These are phyloP conservation scores for Caryopteris hybrid DNA, from an alignment of 305 asterid species.

Conservation along the genomic window DNA sequence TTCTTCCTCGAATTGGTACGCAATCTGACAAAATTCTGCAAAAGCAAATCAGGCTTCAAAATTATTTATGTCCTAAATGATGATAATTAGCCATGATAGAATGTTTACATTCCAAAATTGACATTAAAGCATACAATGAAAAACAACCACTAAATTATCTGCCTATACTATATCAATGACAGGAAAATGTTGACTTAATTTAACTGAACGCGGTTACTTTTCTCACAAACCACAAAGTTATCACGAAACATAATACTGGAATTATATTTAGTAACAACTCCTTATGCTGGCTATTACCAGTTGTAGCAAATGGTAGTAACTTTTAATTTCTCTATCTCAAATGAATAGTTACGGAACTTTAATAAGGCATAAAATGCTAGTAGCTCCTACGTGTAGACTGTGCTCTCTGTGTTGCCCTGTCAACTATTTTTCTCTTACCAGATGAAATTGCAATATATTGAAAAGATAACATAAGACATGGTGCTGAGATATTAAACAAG, in stretches of 20 bases:
- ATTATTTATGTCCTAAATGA: not conserved
- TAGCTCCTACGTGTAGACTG: not conserved
- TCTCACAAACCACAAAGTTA: not conserved
- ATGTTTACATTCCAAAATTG: not conserved
- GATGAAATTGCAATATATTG: too few species aligned
- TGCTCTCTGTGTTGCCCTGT: too few species aligned
- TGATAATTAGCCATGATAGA: not conserved
- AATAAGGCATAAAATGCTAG: slow-evolving; percentile 1
- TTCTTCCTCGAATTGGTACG: slow-evolving; percentile 82
- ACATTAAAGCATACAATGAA: not conserved
- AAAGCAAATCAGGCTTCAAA: slow-evolving; percentile 7
- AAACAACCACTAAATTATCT: not conserved
- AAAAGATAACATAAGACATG: slow-evolving; percentile 5
- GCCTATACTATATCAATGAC: not conserved
- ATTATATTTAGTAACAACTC: not conserved
- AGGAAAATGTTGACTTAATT: not conserved
- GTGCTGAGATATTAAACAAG: not conserved
- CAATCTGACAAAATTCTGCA: slow-evolving; percentile 89
- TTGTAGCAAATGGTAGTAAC: not conserved
- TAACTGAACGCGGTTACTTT: not conserved
- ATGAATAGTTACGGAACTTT: not conserved
- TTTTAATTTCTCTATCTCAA: not conserved
- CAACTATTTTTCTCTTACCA: too few species aligned
- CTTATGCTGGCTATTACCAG: not conserved
- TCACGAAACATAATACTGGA: not conserved